Conservation (phyloP, 768 basidiomycete species). For the Zangia roseola region DNA sequence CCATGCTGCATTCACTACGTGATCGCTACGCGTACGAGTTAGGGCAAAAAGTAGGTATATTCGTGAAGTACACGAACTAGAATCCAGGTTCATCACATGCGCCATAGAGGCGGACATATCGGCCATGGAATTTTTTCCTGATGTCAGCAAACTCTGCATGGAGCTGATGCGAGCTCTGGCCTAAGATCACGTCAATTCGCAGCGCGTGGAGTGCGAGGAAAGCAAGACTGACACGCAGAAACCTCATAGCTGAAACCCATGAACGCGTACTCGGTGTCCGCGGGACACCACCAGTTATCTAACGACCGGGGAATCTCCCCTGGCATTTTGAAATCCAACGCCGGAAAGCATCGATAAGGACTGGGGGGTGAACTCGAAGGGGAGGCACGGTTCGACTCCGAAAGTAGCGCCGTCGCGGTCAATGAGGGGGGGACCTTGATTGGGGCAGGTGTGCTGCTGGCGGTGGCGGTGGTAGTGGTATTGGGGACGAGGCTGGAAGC, state of each 20-base stretch:
- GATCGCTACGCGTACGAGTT: conserved; percentile 37
- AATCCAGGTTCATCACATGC: conserved; percentile 39
- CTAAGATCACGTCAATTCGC: conserved; percentile 32
- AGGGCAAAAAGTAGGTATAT: conserved; percentile 16
- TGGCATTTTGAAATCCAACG: conserved; percentile 56
- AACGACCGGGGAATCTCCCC: conserved; percentile 41
- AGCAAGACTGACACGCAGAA: conserved; percentile 48
- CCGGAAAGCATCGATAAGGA: conserved; percentile 35
- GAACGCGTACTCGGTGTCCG: conserved; percentile 67
- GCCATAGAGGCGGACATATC: conserved; percentile 59
- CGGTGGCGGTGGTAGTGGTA: too few species aligned
- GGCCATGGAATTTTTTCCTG: conserved; percentile 53
- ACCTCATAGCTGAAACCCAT: conserved; percentile 78
- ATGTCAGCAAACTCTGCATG: conserved; percentile 60
- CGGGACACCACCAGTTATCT: conserved; percentile 64
- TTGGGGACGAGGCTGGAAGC: too few species aligned
- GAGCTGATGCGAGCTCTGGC: conserved; percentile 54
- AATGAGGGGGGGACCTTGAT: neutral
- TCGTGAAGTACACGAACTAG: conserved; percentile 28
- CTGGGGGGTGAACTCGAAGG: neutral
- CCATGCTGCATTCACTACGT: conserved; percentile 70
- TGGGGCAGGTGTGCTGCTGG: too few species aligned
- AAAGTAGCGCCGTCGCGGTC: neutral
- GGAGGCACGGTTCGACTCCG: neutral
- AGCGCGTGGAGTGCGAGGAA: neutral